A percentile compares a stretch with the other conserved stretches of the same genome.
phyloP scores from a whole-genome alignment of 164 flowering plant species.

The Chimonanthus salicifolius region DNA sequence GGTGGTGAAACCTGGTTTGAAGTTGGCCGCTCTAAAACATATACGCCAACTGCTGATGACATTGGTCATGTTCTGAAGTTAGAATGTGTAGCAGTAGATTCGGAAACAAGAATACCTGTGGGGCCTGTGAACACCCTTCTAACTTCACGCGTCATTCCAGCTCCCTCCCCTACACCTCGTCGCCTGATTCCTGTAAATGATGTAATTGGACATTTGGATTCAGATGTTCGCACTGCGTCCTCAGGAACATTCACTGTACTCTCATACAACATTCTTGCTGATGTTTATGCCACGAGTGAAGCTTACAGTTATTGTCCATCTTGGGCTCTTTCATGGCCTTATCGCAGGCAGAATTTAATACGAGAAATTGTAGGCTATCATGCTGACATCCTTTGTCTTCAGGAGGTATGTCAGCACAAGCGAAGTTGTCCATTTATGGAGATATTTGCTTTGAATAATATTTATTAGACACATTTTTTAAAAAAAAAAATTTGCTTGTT shows the following conservation, averaged over 20 bases:
- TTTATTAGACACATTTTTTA: not conserved
- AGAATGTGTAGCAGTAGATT: conserved; percentile 82
- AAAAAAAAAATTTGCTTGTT: not conserved
- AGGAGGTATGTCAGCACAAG: conserved; percentile 55
- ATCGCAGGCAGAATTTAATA: conserved; percentile 83
- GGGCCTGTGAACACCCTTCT: conserved; percentile 50
- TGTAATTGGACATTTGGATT: conserved; percentile 53
- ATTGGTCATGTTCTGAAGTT: conserved; percentile 82
- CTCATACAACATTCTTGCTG: conserved; percentile 88
- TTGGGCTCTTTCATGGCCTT: conserved; percentile 97
- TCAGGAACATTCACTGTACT: conserved; percentile 83
- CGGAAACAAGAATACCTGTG: conserved; percentile 53
- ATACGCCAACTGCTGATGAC: conserved; percentile 90
- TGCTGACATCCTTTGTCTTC: conserved; percentile 94
- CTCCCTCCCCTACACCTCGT: conserved; percentile 91
- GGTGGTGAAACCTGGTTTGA: conserved; percentile 77
- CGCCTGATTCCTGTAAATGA: conserved; percentile 70
- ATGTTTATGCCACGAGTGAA: conserved; percentile 62
- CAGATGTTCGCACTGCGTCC: conserved; percentile 56
- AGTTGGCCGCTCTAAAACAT: conserved; percentile 88
- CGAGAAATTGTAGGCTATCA: conserved; percentile 90
- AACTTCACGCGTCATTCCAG: conserved; percentile 89
- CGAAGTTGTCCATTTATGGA: not conserved
- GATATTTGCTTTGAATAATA: not conserved
- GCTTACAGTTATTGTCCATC: conserved; percentile 83